phyloP scores from a whole-genome alignment of 2,329 filamentous ascomycete genomes.

The Cercospora zeae-maydis region DNA sequence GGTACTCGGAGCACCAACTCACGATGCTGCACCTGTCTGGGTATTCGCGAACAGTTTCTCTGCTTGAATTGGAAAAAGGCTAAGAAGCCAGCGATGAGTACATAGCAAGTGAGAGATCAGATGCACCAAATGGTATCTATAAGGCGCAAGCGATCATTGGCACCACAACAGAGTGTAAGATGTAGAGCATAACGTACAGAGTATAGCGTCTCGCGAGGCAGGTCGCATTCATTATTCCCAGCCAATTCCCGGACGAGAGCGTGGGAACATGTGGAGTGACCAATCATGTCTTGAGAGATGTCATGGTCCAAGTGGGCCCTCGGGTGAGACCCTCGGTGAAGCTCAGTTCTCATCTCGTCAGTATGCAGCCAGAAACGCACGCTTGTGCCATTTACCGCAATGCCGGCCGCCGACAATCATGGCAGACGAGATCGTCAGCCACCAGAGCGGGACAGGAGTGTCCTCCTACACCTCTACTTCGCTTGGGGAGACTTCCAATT shows the following conservation, averaged over 20 bases:
- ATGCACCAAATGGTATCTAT: not conserved
- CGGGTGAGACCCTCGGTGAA: not conserved
- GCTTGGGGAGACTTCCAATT: not conserved
- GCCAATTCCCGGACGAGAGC: not conserved
- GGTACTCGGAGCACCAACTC: not conserved
- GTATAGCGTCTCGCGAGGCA: not conserved
- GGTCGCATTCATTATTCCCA: not conserved
- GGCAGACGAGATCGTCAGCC: not conserved
- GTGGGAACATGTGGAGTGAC: not conserved
- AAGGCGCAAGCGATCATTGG: not conserved
- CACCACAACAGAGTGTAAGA: no score
- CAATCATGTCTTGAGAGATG: not conserved
- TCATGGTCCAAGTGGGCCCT: not conserved
- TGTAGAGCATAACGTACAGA: no score
- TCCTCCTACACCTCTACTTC: not conserved
- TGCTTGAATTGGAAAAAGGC: not conserved
- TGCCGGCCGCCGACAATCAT: not conserved
- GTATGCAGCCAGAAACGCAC: not conserved
- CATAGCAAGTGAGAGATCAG: no score
- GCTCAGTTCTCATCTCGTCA: not conserved
- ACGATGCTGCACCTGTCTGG: not conserved
- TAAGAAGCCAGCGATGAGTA: not conserved
- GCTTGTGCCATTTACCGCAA: constrained; percentile 5
- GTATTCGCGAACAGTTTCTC: not conserved
- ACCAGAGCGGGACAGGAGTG: not conserved